Conservation (phyloP, 257 asterid species). For the Petrea volubilis region DNA sequence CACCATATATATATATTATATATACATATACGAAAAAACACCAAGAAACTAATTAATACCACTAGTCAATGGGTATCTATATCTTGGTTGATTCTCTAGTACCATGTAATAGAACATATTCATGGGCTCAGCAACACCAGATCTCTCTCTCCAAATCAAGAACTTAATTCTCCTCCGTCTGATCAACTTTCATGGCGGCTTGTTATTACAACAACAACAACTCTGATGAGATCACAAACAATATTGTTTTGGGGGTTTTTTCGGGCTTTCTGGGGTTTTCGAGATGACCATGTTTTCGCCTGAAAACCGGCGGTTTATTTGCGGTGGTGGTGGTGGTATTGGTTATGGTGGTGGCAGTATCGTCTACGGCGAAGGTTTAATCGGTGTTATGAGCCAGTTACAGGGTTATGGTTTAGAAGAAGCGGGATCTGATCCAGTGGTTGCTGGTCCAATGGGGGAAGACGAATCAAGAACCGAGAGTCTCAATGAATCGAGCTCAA, state of each 20-base stretch:
- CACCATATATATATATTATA: too few species aligned
- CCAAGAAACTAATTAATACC: neutral
- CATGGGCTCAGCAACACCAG: conserved; percentile 24
- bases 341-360: conserved; percentile 25
- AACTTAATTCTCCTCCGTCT: neutral
- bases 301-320: conserved; percentile 33
- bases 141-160: conserved; percentile 24
- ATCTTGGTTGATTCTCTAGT: conserved; percentile 28
- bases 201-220: too few species aligned
- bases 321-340: conserved; percentile 19
- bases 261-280: conserved; percentile 34
- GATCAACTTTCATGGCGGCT: conserved; percentile 38
- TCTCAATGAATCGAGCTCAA: conserved; percentile 36
- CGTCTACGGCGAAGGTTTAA: conserved; percentile 27
- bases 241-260: neutral
- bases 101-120: conserved; percentile 26
- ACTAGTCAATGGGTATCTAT: conserved; percentile 54
- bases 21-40: neutral
- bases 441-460: conserved; percentile 50
- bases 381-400: conserved; percentile 42
- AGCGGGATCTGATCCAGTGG: conserved; percentile 50
- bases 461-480: conserved; percentile 41
- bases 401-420: conserved; percentile 34
- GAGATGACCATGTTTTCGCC: conserved; percentile 74
- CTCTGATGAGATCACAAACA: too few species aligned